Evolutionary conservation across 2,329 filamentous ascomycete species (phyloP), one percentile per base, ranked within the genome.

Genomic region (Trichoderma gracile): DNA sequence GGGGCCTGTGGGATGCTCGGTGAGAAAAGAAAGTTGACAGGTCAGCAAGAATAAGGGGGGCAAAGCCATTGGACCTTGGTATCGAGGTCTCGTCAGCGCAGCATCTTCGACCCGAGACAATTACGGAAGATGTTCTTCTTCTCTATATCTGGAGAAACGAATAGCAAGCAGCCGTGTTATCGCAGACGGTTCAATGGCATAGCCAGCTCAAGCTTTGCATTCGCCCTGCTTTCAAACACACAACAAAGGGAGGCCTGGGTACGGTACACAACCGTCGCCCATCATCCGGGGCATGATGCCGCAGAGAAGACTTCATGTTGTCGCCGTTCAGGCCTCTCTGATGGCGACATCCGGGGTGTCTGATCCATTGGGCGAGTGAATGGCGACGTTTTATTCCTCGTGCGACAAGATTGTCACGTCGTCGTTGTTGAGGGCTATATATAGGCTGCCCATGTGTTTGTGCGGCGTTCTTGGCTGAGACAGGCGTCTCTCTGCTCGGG

Each of bases 11-110:
- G 86, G 86, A 70, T 91, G 91, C 76, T 91, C 89, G 67, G 91
- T 89, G 72, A 90, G 85, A 73, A 91, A 91, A 90, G 38, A 91
- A 88, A 89, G 88, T 74, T 91, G 90, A 38, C 80, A 79, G 6
- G 81, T 82, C 10, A 12, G 80, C 70, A 63, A 88, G 81, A 70
- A 90, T 14, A 38, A 90, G 3, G 81, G 74, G 2, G 77, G 74
- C 72, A 1, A 38, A 27, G 25, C 9, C 30, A 30, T 9, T 10
- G 30, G 30, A 10, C 30, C 1, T 8, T 1, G 10, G 30, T 10
- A 14, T 38, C 12, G 33, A 38, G 10, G 33, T 38, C 10, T 38
- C 33, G 7, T 30, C 30, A 30, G 5, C 7, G 30, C 30, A 30
- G 9, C 33, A 38, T 14, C 33, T 10, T 38, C 33, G 33, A 38